Percentiles rank a stretch among this genome's conserved stretches.
phyloP scores from a whole-genome alignment of 495 filamentous ascomycete species.

The Aspergillus coremiiformis region DNA sequence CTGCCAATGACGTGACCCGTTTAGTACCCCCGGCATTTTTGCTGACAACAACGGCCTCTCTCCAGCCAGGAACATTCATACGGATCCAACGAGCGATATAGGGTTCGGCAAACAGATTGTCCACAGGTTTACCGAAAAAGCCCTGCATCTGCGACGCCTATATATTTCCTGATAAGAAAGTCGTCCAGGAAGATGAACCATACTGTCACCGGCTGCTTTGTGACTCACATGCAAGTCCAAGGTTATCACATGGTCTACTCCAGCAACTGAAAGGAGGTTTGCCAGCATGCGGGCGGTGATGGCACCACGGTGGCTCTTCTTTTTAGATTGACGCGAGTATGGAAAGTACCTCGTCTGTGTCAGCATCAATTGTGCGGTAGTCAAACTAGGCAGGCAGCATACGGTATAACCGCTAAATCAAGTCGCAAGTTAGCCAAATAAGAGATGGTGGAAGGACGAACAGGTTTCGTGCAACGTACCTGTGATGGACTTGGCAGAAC shows the following conservation, averaged over 20 bases:
- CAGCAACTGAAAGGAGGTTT: constrained; percentile 86
- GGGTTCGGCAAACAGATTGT: constrained; percentile 94
- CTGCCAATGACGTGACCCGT: constrained; percentile 90
- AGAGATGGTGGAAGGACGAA: not conserved
- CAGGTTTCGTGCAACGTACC: constrained; percentile 48
- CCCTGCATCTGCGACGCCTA: constrained; percentile 94
- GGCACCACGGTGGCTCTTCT: constrained; percentile 92
- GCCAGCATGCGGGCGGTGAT: constrained; percentile 97
- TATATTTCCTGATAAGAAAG: constrained; percentile 9
- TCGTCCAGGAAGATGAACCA: not conserved
- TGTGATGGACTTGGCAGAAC: constrained; percentile 94
- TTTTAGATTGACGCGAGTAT: constrained; percentile 97
- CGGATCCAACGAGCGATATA: constrained; percentile 94
- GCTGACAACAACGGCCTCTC: constrained; percentile 87
- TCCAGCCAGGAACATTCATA: constrained; percentile 79
- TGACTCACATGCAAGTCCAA: constrained; percentile 78
- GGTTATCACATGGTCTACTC: constrained; percentile 94
- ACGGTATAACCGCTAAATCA: constrained; percentile 77
- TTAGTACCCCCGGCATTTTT: constrained; percentile 98
- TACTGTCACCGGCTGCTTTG: constrained; percentile 2
- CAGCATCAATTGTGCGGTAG: constrained; percentile 34
- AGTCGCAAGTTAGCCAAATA: constrained; percentile 17
- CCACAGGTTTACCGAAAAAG: constrained; percentile 96
- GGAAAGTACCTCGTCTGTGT: constrained; percentile 72
- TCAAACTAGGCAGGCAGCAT: constrained; percentile 37